phyloP scores from a whole-genome alignment of 78 protist species.

The Isochrysis galbana region DNA sequence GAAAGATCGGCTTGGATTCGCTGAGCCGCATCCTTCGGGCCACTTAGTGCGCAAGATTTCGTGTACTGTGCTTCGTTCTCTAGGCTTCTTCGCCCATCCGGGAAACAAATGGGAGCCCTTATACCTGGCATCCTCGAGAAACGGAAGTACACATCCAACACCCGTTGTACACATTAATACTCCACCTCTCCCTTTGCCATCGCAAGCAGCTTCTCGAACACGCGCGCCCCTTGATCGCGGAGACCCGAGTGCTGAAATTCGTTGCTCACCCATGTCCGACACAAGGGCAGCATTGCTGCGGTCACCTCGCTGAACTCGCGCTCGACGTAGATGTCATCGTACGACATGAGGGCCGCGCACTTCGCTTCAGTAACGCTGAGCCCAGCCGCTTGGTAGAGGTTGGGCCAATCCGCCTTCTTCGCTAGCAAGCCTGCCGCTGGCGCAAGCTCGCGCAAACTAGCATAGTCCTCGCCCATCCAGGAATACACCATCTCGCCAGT shows the following conservation, averaged over 20 bases:
- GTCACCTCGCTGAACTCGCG: constrained; percentile 1
- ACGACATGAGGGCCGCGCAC: background rate
- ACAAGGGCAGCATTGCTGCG: background rate
- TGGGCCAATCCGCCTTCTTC: background rate
- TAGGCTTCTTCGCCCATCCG: too few relatives aligned
- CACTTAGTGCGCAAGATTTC: too few relatives aligned
- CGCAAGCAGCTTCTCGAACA: background rate
- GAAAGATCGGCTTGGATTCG: too few relatives aligned
- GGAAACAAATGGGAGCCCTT: too few relatives aligned
- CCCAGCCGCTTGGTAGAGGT: background rate
- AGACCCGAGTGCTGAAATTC: constrained; percentile 52
- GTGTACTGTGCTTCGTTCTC: too few relatives aligned
- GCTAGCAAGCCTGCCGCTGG: background rate
- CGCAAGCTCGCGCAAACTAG: background rate
- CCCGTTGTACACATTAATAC: too few relatives aligned
- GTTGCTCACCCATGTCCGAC: constrained; percentile 40
- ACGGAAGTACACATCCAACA: too few relatives aligned
- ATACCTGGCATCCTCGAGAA: too few relatives aligned
- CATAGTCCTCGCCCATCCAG: constrained; percentile 38
- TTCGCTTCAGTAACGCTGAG: background rate
- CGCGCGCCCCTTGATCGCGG: constrained; percentile 37
- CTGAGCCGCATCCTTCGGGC: too few relatives aligned
- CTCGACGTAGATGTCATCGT: constrained; percentile 57
- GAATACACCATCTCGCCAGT: constrained; percentile 8
- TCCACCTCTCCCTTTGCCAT: background rate